Evolutionary conservation across 306 rosid species (phyloP), one percentile per base, ranked within the genome.

Genomic region (Biancaea sappan): DNA sequence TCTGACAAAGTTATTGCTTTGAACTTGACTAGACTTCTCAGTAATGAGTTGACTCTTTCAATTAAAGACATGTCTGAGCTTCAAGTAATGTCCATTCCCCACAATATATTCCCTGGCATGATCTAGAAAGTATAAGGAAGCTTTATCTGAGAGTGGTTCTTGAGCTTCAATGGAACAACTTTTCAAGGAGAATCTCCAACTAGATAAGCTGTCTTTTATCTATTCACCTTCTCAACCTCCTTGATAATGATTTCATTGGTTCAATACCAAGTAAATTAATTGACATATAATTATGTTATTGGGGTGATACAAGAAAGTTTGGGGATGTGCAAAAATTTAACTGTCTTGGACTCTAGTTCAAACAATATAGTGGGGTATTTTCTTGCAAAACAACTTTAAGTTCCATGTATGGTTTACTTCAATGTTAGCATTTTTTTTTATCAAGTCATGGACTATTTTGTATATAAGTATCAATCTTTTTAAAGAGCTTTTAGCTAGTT

Each of bases 381-480:
- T 9, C 82, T 84, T 48, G 10, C 38, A 24, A 77, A 58, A 67
- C 80, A 71, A 58, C 85, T 90, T 53, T 77, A 9, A 40, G 71
- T 89, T 81, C 85, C 90, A 24, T 89, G 92, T 80, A 87, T 89
- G 90, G 26, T 48, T 57, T 85, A 84, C 72, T 87, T 89, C 83
- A 87, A 87, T 58, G 82, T 89, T 61, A 86, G 91, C 78, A 61
- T n/a, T n/a, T n/a, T n/a, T n/a, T n/a, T n/a, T n/a, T n/a, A n/a
- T n/a, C n/a, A n/a, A n/a, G n/a, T n/a, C n/a, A n/a, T n/a, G n/a
- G n/a, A n/a, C n/a, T n/a, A n/a, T n/a, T n/a, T n/a, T n/a, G n/a
- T n/a, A n/a, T n/a, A n/a, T n/a, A n/a, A n/a, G n/a, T n/a, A n/a
- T n/a, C n/a, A n/a, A n/a, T n/a, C n/a, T n/a, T n/a, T n/a, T n/a